These are phyloP conservation scores for Microcyclospora pomicola DNA, from an alignment of 2,329 filamentous ascomycete species.

Conservation along the genomic window DNA sequence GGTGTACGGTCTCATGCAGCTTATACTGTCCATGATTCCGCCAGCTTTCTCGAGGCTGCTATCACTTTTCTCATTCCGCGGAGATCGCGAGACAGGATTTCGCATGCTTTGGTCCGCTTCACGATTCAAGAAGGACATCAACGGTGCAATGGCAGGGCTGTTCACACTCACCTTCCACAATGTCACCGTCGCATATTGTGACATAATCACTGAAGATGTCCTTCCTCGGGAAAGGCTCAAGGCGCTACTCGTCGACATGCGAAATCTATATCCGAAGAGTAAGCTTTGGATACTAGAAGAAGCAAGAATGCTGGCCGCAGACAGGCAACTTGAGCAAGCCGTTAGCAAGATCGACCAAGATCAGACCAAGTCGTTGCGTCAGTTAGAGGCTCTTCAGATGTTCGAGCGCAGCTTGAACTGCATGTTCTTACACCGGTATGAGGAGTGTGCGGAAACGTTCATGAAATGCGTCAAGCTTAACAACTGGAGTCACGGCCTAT, in stretches of 20 bases:
- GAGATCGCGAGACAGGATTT: conserved; percentile 71
- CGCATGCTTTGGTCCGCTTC: conserved; percentile 84
- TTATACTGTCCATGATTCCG: conserved; percentile 85
- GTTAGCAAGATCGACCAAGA: conserved; percentile 40
- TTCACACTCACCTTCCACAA: conserved; percentile 80
- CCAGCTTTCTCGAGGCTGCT: conserved; percentile 79
- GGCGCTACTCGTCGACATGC: conserved; percentile 58
- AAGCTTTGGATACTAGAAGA: conserved; percentile 82
- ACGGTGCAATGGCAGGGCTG: conserved; percentile 78
- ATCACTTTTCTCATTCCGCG: conserved; percentile 78
- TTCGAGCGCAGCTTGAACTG: conserved; percentile 72
- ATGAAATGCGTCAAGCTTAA: conserved; percentile 59
- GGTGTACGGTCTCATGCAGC: conserved; percentile 73
- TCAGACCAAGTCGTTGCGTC: conserved; percentile 53
- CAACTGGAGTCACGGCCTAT: conserved; percentile 79
- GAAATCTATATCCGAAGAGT: conserved; percentile 63
- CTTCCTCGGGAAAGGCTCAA: conserved; percentile 59
- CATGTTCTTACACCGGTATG: conserved; percentile 69
- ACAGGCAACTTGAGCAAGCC: conserved; percentile 52
- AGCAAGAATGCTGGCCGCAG: conserved; percentile 58
- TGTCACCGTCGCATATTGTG: conserved; percentile 68
- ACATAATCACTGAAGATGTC: conserved; percentile 59
- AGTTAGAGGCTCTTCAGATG: conserved; percentile 69
- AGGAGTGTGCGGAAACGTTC: conserved; percentile 60
- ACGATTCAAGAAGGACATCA: conserved; percentile 64